These are phyloP conservation scores for Fusarium beomiforme DNA, from an alignment of 2,329 filamentous ascomycete species.

Conservation along the genomic window DNA sequence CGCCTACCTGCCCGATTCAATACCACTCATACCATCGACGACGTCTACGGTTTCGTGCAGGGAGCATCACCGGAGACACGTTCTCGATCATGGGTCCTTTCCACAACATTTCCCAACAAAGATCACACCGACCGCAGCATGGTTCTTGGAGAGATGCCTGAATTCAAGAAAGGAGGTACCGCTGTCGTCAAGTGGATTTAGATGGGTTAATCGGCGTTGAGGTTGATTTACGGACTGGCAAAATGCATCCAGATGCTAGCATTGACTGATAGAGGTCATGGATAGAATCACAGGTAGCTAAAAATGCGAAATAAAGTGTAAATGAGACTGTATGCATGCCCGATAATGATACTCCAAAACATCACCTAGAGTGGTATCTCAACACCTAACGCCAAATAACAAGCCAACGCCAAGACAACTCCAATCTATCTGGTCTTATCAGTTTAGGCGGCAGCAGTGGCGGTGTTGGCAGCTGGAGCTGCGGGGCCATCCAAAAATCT, in stretches of 20 bases:
- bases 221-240: conserved; percentile 17
- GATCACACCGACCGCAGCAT: conserved; percentile 75
- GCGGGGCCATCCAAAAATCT: conserved; percentile 68
- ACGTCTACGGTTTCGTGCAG: conserved; percentile 80
- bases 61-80: conserved; percentile 68
- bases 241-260: background rate
- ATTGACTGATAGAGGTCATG: conserved; percentile 24
- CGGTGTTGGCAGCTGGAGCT: conserved; percentile 21
- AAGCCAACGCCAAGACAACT: conserved; percentile 1
- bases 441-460: conserved; percentile 12
- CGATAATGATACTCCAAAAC: conserved; percentile 13
- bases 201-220: conserved; percentile 29
- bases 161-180: conserved; percentile 73
- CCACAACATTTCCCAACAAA: conserved; percentile 86
- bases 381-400: conserved; percentile 41
- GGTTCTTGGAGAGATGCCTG: conserved; percentile 67
- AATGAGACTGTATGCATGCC: background rate
- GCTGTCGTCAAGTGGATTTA: conserved; percentile 70
- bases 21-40: conserved; percentile 78
- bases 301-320: background rate
- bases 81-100: conserved; percentile 75
- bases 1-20: conserved; percentile 85
- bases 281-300: conserved; percentile 12
- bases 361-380: conserved; percentile 41
- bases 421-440: background rate